phyloP scores from a whole-genome alignment of 75 land plant genomes.

The Sequoia sempervirens region DNA sequence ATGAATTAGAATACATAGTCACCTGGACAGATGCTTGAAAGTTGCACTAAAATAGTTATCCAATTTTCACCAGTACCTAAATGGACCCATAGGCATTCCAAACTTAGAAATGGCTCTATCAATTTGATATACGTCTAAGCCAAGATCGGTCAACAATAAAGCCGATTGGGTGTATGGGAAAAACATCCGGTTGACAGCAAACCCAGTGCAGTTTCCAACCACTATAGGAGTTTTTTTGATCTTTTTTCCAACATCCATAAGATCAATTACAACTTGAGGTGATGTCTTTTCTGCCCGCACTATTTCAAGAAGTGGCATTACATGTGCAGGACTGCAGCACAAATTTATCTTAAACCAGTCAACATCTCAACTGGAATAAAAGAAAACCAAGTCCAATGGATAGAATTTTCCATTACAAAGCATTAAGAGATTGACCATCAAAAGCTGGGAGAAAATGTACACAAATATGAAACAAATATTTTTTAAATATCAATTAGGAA shows the following conservation, averaged over 20 bases:
- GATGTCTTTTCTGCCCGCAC: conserved; percentile 71
- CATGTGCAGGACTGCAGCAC: conserved; percentile 51
- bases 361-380: not conserved
- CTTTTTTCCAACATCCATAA: conserved; percentile 69
- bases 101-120: conserved; percentile 62
- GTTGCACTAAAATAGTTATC: not conserved
- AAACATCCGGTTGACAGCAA: conserved; percentile 85
- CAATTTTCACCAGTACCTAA: conserved; percentile 39
- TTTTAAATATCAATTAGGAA: not conserved
- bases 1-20: not conserved
- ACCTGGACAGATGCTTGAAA: not conserved
- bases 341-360: conserved; percentile 1
- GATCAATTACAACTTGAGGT: conserved; percentile 74
- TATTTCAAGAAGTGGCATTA: conserved; percentile 84
- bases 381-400: not conserved
- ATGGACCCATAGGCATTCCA: conserved; percentile 95
- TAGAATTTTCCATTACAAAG: not conserved
- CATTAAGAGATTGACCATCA: not conserved
- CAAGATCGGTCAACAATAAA: conserved; percentile 58
- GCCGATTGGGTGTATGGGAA: conserved; percentile 84
- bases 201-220: conserved; percentile 85
- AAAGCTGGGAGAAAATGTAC: not conserved
- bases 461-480: not conserved
- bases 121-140: conserved; percentile 65
- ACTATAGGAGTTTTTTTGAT: conserved; percentile 74